Evolutionary conservation across 768 basidiomycete genomes (phyloP), one percentile per base, ranked within the genome.

Genomic region (Suillus brevipes): DNA sequence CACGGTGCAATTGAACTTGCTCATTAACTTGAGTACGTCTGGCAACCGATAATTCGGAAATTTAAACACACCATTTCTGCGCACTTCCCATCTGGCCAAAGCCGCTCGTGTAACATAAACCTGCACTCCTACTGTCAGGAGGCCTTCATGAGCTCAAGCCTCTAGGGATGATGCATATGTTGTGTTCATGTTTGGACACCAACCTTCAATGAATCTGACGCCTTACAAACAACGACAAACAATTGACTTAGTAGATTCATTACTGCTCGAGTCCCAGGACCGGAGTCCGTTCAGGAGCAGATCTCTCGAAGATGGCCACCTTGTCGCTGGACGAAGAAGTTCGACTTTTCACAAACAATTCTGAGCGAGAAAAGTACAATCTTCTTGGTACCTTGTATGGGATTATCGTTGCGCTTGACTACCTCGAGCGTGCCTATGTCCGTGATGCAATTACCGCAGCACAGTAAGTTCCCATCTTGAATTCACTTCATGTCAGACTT

Each of bases 371-470:
- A 74, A 89, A 88, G 72, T 90, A 89, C 71, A 95, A 91, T 72
- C 89, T 91, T 13, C 82, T 95, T 20, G 91, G 94, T 0, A 99
- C 94, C 5, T 82, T 99, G 7, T 99, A 91, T 71, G 92, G 94
- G 9, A 92, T 99, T 71, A 87, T 97, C 64, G 90, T 96, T 55
- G 87, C 91, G 3, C 81, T 99, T 13, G 95, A 99, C 71, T 98
- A 96, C 74, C 89, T 98, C 28, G 97, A 99, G 76, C 85, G 95
- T 49, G 97, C 95, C 1, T 99, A 97, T 77, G 90, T 99, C 47
- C 86, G 97, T 18, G 97, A 99, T 79, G 89, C 92, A 0, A 91
- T 99, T 64, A 89, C 89, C 23, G 90, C 92, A 3, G 88, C 89
- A 57, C 94, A 98, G 96, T 97, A 81, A 77, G 94, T 85, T 61